Base-by-base conservation (phyloP, 441 rosid genomes). In the Breynia disticha region DNA sequence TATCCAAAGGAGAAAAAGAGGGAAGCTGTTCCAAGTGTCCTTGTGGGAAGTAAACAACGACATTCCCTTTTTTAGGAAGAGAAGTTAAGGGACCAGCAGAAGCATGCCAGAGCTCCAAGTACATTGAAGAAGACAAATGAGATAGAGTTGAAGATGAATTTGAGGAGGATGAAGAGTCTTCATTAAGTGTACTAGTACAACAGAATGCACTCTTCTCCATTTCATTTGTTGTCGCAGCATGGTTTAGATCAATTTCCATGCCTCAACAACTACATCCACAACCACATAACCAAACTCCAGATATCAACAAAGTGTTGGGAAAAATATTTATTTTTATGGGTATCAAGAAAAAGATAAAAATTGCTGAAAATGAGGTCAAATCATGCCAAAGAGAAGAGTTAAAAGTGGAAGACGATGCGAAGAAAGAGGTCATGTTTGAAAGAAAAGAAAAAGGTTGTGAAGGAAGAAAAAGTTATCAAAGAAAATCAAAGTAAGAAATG, bases 241-340 rank as follows among this genome's bases (percentile, higher is more conserved):
- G 78, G 76, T 81, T 86, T 76, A 86, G 85, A 72, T 90, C 95
- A 69, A 84, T 79, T 73, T 87, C 97, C 94, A 87, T 83, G 76
- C 77, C 32, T 24, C 32, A 3, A 61, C 19, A 38, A 55, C 16
- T 16, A 42, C 57, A 43, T 74, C 58, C 39, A 78, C 65, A 63
- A 55, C 69, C 64, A 68, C 68, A 67, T 63, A 63, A 67, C 71
- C 67, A 59, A 61, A 54, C 65, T 49, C 54, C 51, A 49, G 60
- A 62, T 46, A 62, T 1, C 61, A n/a, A 46, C 11, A 54, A 42
- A 52, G 37, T 8, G 21, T 48, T 63, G 60, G 61, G 41, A n/a
- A n/a, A n/a, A n/a, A n/a, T n/a, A n/a, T n/a, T n/a, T n/a, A n/a
- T n/a, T n/a, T n/a, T n/a, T 41, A 56, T 63, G 60, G 59, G 68